These are phyloP conservation scores for Xylariaceae sp. DNA, from an alignment of 2,329 filamentous ascomycete genomes.

Conservation along the genomic window DNA sequence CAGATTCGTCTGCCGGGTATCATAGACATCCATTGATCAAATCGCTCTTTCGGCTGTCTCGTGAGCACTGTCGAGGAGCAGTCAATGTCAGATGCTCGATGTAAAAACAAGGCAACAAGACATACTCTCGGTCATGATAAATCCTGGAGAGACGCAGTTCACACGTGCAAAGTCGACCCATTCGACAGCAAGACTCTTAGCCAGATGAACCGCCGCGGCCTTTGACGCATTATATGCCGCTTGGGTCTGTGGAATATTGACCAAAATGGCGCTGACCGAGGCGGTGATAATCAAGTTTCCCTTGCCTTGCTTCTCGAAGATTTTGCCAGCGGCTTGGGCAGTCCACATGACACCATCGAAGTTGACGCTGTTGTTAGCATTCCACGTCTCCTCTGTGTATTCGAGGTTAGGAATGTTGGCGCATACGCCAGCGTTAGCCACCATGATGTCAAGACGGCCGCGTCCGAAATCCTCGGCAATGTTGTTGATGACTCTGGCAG, in stretches of 20 bases:
- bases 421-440: slow-evolving; percentile 42
- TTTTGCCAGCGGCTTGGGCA: slow-evolving; percentile 39
- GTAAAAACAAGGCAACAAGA: background rate
- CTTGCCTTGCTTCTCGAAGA: slow-evolving; percentile 36
- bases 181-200: slow-evolving; percentile 41
- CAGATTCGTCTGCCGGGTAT: slow-evolving; percentile 31
- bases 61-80: slow-evolving; percentile 26
- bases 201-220: slow-evolving; percentile 37
- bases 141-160: slow-evolving; percentile 39
- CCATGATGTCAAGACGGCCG: slow-evolving; percentile 38
- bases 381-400: slow-evolving; percentile 39
- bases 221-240: slow-evolving; percentile 13
- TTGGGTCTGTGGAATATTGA: slow-evolving; percentile 14
- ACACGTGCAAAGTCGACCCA: slow-evolving; percentile 42
- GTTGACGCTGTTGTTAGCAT: slow-evolving; percentile 39
- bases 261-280: slow-evolving; percentile 10
- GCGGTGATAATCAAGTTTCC: slow-evolving; percentile 14
- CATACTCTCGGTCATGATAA: slow-evolving; percentile 33
- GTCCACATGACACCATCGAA: slow-evolving; percentile 43
- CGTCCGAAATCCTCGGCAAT: slow-evolving; percentile 37
- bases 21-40: slow-evolving; percentile 31
- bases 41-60: slow-evolving; percentile 29
- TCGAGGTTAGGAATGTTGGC: slow-evolving; percentile 37
- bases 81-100: background rate
- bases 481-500: slow-evolving; percentile 32